phyloP scores from a whole-genome alignment of 2,329 filamentous ascomycete genomes.

The Exophiala dermatitidis region DNA sequence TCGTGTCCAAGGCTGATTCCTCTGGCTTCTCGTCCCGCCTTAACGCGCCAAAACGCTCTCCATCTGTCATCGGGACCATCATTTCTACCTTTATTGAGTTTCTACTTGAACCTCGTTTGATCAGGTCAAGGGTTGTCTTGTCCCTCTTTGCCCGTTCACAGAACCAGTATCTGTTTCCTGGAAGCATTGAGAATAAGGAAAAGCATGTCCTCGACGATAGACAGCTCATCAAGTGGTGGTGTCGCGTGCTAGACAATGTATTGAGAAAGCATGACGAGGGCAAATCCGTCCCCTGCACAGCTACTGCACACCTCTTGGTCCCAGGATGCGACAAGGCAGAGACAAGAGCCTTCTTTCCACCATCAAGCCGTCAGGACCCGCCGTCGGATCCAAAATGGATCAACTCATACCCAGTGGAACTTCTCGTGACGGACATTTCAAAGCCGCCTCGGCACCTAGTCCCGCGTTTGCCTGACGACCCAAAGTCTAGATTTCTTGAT shows the following conservation, averaged over 20 bases:
- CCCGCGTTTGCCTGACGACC: constrained; percentile 88
- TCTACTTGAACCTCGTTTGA: constrained; percentile 49
- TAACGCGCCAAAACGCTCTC: constrained; percentile 52
- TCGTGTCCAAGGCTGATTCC: constrained; percentile 94
- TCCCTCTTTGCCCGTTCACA: constrained; percentile 90
- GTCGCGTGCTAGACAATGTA: constrained; percentile 72
- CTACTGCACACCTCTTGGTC: constrained; percentile 76
- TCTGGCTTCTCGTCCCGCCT: constrained; percentile 74
- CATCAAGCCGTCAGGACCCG: constrained; percentile 36
- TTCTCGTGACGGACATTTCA: constrained; percentile 54
- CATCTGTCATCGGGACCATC: constrained; percentile 62
- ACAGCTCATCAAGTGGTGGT: constrained; percentile 93
- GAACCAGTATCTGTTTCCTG: constrained; percentile 89
- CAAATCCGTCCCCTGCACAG: constrained; percentile 26
- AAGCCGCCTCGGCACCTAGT: constrained; percentile 74
- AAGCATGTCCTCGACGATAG: constrained; percentile 93
- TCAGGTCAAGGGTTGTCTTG: constrained; percentile 60
- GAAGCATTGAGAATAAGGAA: constrained; percentile 71
- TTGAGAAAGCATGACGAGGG: constrained; percentile 37
- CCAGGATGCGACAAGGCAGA: constrained; percentile 81
- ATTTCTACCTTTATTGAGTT: constrained; percentile 69
- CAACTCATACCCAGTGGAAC: constrained; percentile 61
- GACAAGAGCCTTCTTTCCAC: constrained; percentile 69
- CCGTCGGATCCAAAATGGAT: constrained; percentile 41
- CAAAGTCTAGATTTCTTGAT: constrained; percentile 80